These are phyloP conservation scores for Anethum foeniculum DNA, from an alignment of 140 eudicot genomes.

Conservation along the genomic window DNA sequence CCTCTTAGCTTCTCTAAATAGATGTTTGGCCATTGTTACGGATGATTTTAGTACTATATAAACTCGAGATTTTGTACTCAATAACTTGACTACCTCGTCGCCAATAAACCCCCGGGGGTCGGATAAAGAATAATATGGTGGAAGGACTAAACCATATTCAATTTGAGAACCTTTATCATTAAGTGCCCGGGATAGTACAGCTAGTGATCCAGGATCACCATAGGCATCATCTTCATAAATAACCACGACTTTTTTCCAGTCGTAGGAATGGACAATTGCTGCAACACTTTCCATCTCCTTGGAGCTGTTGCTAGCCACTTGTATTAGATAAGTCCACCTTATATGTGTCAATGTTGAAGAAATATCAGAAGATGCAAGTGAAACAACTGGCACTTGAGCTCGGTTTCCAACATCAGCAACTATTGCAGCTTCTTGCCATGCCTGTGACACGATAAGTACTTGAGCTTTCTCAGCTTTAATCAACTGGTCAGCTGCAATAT, in stretches of 20 bases:
- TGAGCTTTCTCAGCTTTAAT: conserved; percentile 26
- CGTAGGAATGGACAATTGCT: conserved; percentile 32
- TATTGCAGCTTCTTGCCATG: conserved; percentile 50
- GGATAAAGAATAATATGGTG: conserved; percentile 37
- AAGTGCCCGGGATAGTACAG: conserved; percentile 39
- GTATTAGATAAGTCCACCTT: conserved; percentile 56
- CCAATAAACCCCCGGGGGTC: conserved; percentile 30
- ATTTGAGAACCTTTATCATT: conserved; percentile 28
- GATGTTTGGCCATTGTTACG: conserved; percentile 21
- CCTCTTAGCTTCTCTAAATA: conserved; percentile 41
- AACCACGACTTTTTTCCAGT: conserved; percentile 45
- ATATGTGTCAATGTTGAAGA: conserved; percentile 22
- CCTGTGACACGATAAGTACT: conserved; percentile 29
- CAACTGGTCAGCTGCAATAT: conserved; percentile 39
- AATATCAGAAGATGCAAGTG: conserved; percentile 21
- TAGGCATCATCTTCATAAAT: conserved; percentile 41
- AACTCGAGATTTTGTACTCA: conserved; percentile 40
- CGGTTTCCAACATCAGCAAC: conserved; percentile 45
- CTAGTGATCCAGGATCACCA: conserved; percentile 34
- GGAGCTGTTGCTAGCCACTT: conserved; percentile 27
- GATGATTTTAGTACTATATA: conserved; percentile 42
- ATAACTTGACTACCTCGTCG: conserved; percentile 20
- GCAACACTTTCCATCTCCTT: conserved; percentile 34
- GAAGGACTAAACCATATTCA: conserved; percentile 37
- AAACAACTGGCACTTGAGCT: conserved; percentile 39